These are phyloP conservation scores for Oryza glumipatula DNA, from an alignment of 176 grass and related monocot species.

Conservation along the genomic window DNA sequence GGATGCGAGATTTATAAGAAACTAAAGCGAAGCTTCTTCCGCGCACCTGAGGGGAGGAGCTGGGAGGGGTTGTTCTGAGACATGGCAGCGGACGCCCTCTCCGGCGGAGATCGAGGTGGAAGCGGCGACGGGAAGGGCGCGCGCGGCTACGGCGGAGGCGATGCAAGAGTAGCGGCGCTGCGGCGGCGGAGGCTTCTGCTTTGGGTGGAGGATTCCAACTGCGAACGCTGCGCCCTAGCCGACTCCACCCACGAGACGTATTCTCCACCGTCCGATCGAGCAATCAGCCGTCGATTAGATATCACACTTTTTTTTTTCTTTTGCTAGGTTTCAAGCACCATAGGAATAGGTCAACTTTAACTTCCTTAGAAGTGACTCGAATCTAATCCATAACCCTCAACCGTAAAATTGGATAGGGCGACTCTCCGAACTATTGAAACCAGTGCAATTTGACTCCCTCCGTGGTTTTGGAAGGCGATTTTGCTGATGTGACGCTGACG, in stretches of 20 bases:
- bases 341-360: no score
- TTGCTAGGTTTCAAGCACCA: not conserved
- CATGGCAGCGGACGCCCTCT: conserved; percentile 20
- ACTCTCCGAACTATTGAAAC: no score
- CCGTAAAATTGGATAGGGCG: no score
- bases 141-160: conserved; percentile 7
- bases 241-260: not conserved
- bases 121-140: not conserved
- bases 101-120: not conserved
- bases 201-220: not conserved
- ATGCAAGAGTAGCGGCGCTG: not conserved
- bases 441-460: no score
- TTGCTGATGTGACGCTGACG: no score
- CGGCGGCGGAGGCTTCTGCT: conserved; percentile 11
- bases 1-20: not conserved
- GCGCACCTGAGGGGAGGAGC: conserved; percentile 85
- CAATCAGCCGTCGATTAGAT: not conserved
- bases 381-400: no score
- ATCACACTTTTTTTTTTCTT: not conserved
- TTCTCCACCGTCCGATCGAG: conserved; percentile 10
- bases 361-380: no score
- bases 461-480: no score
- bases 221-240: not conserved
- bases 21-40: conserved; percentile 4
- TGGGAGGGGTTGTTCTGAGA: conserved; percentile 97